Conservation (phyloP, 1,284 basidiomycete species). For the Agroathelia rolfsii region DNA sequence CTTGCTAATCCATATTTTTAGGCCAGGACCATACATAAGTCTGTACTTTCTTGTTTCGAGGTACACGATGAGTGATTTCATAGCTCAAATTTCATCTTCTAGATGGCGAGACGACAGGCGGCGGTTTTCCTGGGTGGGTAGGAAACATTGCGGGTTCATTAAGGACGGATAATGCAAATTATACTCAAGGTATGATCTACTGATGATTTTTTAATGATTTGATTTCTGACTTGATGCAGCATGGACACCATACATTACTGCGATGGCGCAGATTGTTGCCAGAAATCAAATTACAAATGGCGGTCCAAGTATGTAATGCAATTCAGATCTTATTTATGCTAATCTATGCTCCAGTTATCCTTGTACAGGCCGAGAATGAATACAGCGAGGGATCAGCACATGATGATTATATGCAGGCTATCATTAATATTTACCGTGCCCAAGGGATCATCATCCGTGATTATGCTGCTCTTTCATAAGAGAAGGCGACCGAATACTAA, state of each 20-base stretch:
- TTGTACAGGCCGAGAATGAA: slow-evolving; percentile 52
- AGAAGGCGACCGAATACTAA: slow-evolving; percentile 1
- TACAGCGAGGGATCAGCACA: slow-evolving; percentile 32
- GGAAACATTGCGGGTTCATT: slow-evolving; percentile 36
- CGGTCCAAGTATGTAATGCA: slow-evolving; percentile 30
- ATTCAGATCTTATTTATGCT: not conserved
- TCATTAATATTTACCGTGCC: slow-evolving; percentile 33
- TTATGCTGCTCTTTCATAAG: slow-evolving; percentile 12
- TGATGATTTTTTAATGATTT: not conserved
- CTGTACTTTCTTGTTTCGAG: no score
- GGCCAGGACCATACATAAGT: slow-evolving; percentile 45
- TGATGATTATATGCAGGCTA: slow-evolving; percentile 39
- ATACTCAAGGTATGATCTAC: slow-evolving; percentile 25
- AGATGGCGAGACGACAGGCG: slow-evolving; percentile 45
- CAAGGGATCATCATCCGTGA: slow-evolving; percentile 39
- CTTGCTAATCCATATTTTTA: slow-evolving; percentile 14
- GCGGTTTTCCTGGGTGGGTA: slow-evolving; percentile 48
- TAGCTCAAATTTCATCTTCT: slow-evolving; percentile 1
- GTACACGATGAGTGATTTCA: not conserved
- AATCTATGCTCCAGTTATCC: slow-evolving; percentile 32
- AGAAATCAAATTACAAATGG: slow-evolving; percentile 42
- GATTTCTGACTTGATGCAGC: slow-evolving; percentile 27
- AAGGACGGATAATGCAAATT: slow-evolving; percentile 38
- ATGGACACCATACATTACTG: slow-evolving; percentile 45
- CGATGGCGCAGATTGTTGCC: slow-evolving; percentile 37